These are phyloP conservation scores for Hortiboletus campestris DNA, from an alignment of 768 basidiomycete genomes.

Conservation along the genomic window DNA sequence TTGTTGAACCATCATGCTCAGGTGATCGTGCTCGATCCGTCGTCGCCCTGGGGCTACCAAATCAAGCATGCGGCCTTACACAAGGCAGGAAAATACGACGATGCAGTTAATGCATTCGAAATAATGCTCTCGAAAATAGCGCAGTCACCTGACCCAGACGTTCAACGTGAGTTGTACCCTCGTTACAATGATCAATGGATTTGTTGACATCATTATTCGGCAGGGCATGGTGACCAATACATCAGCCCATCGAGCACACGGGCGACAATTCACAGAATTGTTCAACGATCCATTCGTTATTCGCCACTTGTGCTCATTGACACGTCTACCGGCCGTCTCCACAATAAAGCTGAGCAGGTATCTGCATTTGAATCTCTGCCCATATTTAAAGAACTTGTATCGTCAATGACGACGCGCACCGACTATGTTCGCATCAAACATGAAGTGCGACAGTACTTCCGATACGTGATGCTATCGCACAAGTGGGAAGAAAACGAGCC, in stretches of 20 bases:
- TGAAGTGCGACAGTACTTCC: background rate
- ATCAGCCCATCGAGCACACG: background rate
- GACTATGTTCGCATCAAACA: background rate
- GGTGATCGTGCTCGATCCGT: too few relatives aligned
- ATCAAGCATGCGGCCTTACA: too few relatives aligned
- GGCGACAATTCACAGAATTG: background rate
- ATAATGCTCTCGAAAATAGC: too few relatives aligned
- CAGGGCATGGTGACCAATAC: background rate
- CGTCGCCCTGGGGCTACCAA: too few relatives aligned
- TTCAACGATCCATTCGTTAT: background rate
- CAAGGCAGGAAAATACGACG: too few relatives aligned
- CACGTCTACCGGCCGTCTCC: background rate
- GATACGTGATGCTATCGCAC: constrained; percentile 2
- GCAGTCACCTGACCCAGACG: too few relatives aligned
- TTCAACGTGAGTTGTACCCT: too few relatives aligned
- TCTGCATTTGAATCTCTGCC: background rate
- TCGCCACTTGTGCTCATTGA: background rate
- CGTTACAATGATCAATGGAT: too few relatives aligned
- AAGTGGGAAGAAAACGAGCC: background rate
- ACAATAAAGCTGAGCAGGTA: background rate
- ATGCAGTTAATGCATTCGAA: too few relatives aligned
- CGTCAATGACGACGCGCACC: background rate
- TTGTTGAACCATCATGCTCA: too few relatives aligned
- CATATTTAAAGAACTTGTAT: background rate
- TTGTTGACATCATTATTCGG: background rate